Evolutionary conservation across 371 early-diverging fungal genomes (phyloP), one percentile per base, ranked within the genome.

Genomic region (Parasitella parasitica): DNA sequence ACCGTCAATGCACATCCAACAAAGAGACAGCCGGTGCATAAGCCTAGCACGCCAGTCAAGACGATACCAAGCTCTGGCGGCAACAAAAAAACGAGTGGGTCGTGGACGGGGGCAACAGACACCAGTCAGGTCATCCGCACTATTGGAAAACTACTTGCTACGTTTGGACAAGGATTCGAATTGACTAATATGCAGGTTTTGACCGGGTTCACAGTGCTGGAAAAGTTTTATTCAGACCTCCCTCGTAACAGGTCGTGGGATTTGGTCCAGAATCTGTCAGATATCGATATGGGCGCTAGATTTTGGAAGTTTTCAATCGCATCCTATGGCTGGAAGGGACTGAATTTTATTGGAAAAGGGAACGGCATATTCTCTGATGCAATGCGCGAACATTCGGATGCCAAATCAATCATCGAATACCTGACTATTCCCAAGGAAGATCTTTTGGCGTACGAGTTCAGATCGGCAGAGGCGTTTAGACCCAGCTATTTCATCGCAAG

Each of bases 131-230:
- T 86, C 2, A 72, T 89, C n/a, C 78, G 81, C 49, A 79, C 85
- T 6, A 82, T 89, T 26, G 73, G 76, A 41, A 73, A 87, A 32
- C 51, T 90, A 28, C 75, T 79, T 6, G 71, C 80, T 11, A 77
- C 86, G 12, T 89, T 87, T 69, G 85, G 86, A 9, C 92, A 93
- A 75, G 94, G 94, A n/a, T 87, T 93, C 49, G 94, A 91, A 63
- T 67, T 91, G 62, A 83, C 88, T 2, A 80, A 89, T 53, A 67
- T 89, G n/a, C 90, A 92, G 63, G 79, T 93, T n/a, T 57, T 92
- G 35, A 82, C 84, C 0, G 92, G 89, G 0, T 82, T 91, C 28
- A 71, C 88, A 4, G 80, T 91, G 4, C 56, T 91, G 9, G 88
- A 88, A 57, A 81, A 83, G 39, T 91, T 77, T 52, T 86, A 87